Evolutionary conservation across 106 monocot species (phyloP).

Genomic region (Dactylorhiza incarnata): DNA sequence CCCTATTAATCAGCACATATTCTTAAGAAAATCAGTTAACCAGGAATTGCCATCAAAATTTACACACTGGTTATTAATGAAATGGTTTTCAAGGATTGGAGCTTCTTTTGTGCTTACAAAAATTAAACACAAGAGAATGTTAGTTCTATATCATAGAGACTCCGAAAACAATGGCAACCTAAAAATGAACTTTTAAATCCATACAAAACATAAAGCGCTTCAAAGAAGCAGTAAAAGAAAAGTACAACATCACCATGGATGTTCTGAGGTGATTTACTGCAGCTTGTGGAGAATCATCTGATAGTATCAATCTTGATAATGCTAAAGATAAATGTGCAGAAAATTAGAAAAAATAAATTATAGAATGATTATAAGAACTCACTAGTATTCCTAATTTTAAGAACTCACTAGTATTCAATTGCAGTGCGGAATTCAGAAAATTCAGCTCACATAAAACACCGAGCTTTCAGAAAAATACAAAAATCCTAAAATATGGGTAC

Average conservation of each 20-base stretch:
- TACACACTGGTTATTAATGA: neutral
- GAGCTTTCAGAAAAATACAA: no score
- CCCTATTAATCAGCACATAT: neutral
- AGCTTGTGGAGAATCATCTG: conserved; percentile 86
- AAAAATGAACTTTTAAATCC: neutral
- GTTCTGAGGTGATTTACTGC: conserved; percentile 81
- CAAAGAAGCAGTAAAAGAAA: neutral
- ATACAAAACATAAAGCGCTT: neutral
- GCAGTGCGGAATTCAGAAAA: no score
- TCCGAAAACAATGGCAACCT: neutral
- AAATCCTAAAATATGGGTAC: no score
- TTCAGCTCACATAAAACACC: no score
- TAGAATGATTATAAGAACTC: no score
- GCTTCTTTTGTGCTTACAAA: neutral
- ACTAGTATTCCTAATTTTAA: no score
- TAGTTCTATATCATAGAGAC: neutral
- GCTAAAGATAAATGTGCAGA: no score
- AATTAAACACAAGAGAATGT: neutral
- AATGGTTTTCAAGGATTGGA: neutral
- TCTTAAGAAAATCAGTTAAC: neutral
- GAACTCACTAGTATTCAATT: no score
- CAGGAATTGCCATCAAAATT: neutral
- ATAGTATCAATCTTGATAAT: conserved; percentile 84
- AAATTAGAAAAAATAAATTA: no score
- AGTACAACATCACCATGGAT: conserved; percentile 52